Evolutionary conservation across 805 yeast species (phyloP).

Genomic region (Yarrowia keelungensis): DNA sequence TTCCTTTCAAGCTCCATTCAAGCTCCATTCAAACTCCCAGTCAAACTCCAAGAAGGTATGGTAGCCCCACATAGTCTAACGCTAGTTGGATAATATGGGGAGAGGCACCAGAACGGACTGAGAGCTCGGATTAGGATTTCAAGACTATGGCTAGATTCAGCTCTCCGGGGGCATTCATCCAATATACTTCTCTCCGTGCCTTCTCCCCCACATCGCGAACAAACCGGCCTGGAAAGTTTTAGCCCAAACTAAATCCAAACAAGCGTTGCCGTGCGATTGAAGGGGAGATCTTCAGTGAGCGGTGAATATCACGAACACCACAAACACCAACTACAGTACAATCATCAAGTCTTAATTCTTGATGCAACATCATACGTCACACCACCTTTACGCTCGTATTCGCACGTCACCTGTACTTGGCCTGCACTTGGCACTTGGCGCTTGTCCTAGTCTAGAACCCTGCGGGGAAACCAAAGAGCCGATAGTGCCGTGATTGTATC

Average conservation of each 20-base stretch:
- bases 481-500: slow-evolving; percentile 13
- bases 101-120: too few species aligned
- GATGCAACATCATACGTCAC: too few species aligned
- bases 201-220: neutral
- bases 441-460: slow-evolving; percentile 2
- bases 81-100: slow-evolving; percentile 5
- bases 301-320: too few species aligned
- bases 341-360: neutral
- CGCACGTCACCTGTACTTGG: neutral
- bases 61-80: slow-evolving; percentile 32
- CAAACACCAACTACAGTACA: neutral
- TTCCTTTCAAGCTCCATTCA: neutral
- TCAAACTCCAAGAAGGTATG: neutral
- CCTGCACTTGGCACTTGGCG: slow-evolving; percentile 3
- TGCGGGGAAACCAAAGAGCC: slow-evolving; percentile 15
- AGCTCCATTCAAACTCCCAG: neutral
- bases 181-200: neutral
- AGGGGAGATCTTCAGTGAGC: too few species aligned
- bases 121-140: neutral
- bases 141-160: neutral
- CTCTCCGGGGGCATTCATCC: neutral
- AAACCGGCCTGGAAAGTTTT: neutral
- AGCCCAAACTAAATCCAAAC: neutral
- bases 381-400: neutral
- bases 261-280: slow-evolving; percentile 3